Base-by-base conservation (phyloP, 768 basidiomycete genomes). In the Coprinopsis cinerea region DNA sequence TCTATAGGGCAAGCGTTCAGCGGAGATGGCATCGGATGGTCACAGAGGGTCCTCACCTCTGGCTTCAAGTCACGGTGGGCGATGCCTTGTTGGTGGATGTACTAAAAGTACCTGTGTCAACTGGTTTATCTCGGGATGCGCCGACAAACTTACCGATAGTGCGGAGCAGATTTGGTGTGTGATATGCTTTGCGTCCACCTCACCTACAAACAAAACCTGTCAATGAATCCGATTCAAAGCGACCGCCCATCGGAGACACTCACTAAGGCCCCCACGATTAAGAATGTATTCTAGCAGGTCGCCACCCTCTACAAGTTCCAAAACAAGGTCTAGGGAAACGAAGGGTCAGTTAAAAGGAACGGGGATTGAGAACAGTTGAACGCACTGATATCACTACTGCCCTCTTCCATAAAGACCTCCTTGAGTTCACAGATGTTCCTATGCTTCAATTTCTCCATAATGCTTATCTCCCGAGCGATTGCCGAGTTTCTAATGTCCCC, bases 1-100 rank as follows among this genome's bases (percentile, higher is more conserved):
- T 94, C 84, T 89, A 50, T n/a, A 10, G 24, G 24, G 49, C 1
- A 40, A 50, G 30, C 18, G 36, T 39, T 51, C 5, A 50, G 28
- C 14, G 18, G 5, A 56, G 32, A 22, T 1, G 32, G 26, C 25
- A 54, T 15, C 17, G 24, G 34, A 32, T 2, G n/a, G 10, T n/a
- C 37, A 35, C 0, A 24, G 35, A 20, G 44, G 65, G 64, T 6
- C 52, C 48, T 18, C 30, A 82, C 83, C 70, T 89, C 87, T 1
- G 95, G 94, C 64, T 96, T 96, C 39, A 97, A 69, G 64, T 99
- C 96, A 39, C 96, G 86, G 67, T 98, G 95, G 0, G 92, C 79
- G 39, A 99, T 84, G 14, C 85, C 86, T 59, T 81, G 71, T 6
- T 70, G 71, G 53, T 89, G 88, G 44, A 88, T 81, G 56, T 87